Evolutionary conservation across 371 early-diverging fungal genomes (phyloP).

Genomic region (Mucor lusitanicus): DNA sequence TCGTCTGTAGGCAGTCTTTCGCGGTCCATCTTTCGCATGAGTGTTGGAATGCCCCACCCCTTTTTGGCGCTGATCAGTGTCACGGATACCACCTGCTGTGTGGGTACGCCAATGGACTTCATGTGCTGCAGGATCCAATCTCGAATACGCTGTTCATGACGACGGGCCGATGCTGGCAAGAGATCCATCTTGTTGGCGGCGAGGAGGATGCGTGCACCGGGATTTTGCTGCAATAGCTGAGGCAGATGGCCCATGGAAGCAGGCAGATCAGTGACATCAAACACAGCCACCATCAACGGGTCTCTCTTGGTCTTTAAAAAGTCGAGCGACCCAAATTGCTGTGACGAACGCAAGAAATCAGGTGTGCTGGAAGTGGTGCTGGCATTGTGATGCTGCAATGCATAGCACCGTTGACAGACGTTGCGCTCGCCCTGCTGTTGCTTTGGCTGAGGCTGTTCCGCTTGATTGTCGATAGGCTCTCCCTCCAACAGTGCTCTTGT

Average conservation of each 20-base stretch:
- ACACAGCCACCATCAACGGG: slow-evolving; percentile 58
- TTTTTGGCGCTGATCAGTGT: slow-evolving; percentile 68
- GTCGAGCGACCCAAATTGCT: slow-evolving; percentile 55
- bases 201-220: slow-evolving; percentile 54
- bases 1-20: slow-evolving; percentile 59
- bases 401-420: slow-evolving; percentile 68
- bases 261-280: slow-evolving; percentile 70
- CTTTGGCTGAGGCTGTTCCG: slow-evolving; percentile 6
- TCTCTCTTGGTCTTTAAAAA: slow-evolving; percentile 59
- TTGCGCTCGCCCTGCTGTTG: slow-evolving; percentile 22
- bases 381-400: slow-evolving; percentile 52
- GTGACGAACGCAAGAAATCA: slow-evolving; percentile 48
- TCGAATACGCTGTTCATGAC: slow-evolving; percentile 54
- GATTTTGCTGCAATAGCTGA: slow-evolving; percentile 41
- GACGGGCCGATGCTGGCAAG: slow-evolving; percentile 51
- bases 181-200: slow-evolving; percentile 73
- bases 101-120: slow-evolving; percentile 42
- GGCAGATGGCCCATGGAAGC: slow-evolving; percentile 55
- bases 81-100: slow-evolving; percentile 42
- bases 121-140: slow-evolving; percentile 57
- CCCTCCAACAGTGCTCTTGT: slow-evolving; percentile 34
- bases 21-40: slow-evolving; percentile 49
- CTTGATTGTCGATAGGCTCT: slow-evolving; percentile 4
- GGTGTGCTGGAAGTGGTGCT: slow-evolving; percentile 38
- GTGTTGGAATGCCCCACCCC: slow-evolving; percentile 55